Base-by-base conservation (phyloP, 2,329 filamentous ascomycete species). In the Myriosclerotinia duriaeana region DNA sequence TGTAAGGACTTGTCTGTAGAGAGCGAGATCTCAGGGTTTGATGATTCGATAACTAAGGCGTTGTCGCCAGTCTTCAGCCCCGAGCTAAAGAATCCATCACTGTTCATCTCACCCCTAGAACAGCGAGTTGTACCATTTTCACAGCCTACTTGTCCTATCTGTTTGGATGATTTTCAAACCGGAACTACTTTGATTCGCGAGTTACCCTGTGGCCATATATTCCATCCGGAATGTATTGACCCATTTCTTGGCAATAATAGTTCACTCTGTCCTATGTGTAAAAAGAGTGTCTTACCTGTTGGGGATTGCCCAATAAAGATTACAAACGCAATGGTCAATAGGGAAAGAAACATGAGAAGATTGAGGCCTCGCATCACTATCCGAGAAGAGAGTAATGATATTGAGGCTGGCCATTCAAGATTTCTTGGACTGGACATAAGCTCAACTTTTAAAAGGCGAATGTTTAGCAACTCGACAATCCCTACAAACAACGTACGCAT, bases 201-300 rank as follows among this genome's bases (percentile, higher is more conserved):
- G 78, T 82, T 98, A 3, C 87, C 92, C 0, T 99, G 95, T 73
- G 88, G 90, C 0, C 95, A 99, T 76, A 94, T 98, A 66, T 99
- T 93, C 78, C 94, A 99, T 71, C 89, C 91, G 0, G 89, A 91
- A 70, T 99, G 95, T 74, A 93, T 98, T 70, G 93, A 98, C 74
- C 85, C 88, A 30, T 97, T 95, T 73, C 81, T 98, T 15, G 83
- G 84, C 53, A 83, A 87, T 65, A 89, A 89, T 75, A 96, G 91
- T 75, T 96, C 91, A 22, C 82, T 97, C 2, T 99, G 95, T 74
- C 94, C 95, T 0, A 82, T 96, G 72, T 99, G 95, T 81, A 97
- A 97, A 77, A 86, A 89, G 68, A 91, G 86, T 60, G 91, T 93
- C 73, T 79, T 97, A 0, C 93, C 93, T 8, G 73, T 76, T 72